A percentile compares a stretch with the other conserved stretches of the same genome.
These are phyloP conservation scores for Zymoseptoria brevis DNA, from an alignment of 2,329 filamentous ascomycete genomes.

Conservation along the genomic window DNA sequence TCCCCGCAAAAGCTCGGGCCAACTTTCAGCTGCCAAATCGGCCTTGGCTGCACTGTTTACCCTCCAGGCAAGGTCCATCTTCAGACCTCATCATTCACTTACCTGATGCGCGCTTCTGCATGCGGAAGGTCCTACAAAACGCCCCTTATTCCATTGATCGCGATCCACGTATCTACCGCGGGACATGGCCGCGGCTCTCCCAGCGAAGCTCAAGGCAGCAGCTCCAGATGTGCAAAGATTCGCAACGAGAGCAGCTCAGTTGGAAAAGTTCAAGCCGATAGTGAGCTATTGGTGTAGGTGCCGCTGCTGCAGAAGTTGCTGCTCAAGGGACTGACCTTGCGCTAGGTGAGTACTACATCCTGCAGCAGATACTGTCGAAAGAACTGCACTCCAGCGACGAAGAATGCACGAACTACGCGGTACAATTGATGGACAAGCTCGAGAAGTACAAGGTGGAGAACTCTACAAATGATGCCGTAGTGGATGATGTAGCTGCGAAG, in stretches of 20 bases:
- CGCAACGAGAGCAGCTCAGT: constrained; percentile 71
- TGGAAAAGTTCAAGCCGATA: constrained; percentile 77
- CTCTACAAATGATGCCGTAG: constrained; percentile 70
- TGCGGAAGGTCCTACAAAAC: background rate
- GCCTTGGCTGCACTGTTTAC: background rate
- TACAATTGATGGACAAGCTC: constrained; percentile 79
- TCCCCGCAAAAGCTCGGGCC: background rate
- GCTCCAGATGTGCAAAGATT: constrained; percentile 77
- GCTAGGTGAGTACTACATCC: constrained; percentile 79
- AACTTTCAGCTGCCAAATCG: background rate
- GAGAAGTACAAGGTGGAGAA: constrained; percentile 72
- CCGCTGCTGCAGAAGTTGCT: constrained; percentile 8
- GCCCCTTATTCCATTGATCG: no score
- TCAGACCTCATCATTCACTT: background rate
- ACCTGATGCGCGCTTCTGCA: background rate
- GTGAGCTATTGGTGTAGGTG: constrained; percentile 89
- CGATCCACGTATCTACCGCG: background rate
- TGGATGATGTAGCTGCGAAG: constrained; percentile 77
- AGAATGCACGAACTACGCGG: constrained; percentile 74
- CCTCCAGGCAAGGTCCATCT: background rate
- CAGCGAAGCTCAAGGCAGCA: constrained; percentile 57
- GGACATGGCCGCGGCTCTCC: constrained; percentile 63
- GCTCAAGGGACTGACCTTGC: constrained; percentile 11
- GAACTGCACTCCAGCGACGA: constrained; percentile 70
- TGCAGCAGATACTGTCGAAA: constrained; percentile 80